phyloP scores from a whole-genome alignment of 2,329 filamentous ascomycete genomes.

The Scedosporium apiospermum region DNA sequence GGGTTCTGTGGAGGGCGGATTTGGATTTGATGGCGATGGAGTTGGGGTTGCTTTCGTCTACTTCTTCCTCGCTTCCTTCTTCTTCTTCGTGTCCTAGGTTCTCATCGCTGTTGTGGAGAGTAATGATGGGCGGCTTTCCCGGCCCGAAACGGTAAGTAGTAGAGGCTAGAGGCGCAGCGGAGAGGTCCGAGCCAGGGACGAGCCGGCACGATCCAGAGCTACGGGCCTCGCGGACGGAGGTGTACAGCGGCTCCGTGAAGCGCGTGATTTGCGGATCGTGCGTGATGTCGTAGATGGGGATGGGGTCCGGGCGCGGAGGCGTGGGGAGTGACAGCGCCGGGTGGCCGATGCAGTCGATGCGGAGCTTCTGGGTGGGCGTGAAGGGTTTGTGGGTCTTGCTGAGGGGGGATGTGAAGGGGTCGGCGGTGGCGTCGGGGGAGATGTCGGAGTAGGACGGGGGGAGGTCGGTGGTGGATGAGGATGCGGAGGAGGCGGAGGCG shows the following conservation, averaged over 20 bases:
- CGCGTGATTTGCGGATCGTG: constrained; percentile 17
- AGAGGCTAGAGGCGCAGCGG: constrained; percentile 27
- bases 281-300: constrained; percentile 31
- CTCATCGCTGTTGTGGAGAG: neutral
- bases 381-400: constrained; percentile 20
- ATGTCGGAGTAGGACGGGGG: constrained; percentile 21
- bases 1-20: constrained; percentile 22
- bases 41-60: constrained; percentile 18
- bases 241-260: constrained; percentile 32
- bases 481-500: constrained; percentile 10
- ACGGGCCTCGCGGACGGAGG: constrained; percentile 37
- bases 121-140: constrained; percentile 37
- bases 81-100: neutral
- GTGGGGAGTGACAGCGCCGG: constrained; percentile 30
- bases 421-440: constrained; percentile 10
- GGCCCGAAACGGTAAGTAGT: constrained; percentile 51
- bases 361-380: constrained; percentile 32
- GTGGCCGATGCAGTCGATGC: constrained; percentile 39
- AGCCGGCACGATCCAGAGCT: constrained; percentile 40
- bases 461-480: constrained; percentile 7
- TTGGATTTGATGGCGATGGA: constrained; percentile 28
- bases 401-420: neutral
- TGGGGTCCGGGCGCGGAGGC: constrained; percentile 26
- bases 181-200: constrained; percentile 27
- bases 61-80: constrained; percentile 12